A percentile compares a stretch with the other conserved stretches of the same genome.
These are phyloP conservation scores for Torulaspora indica DNA, from an alignment of 805 yeast genomes.

Conservation along the genomic window DNA sequence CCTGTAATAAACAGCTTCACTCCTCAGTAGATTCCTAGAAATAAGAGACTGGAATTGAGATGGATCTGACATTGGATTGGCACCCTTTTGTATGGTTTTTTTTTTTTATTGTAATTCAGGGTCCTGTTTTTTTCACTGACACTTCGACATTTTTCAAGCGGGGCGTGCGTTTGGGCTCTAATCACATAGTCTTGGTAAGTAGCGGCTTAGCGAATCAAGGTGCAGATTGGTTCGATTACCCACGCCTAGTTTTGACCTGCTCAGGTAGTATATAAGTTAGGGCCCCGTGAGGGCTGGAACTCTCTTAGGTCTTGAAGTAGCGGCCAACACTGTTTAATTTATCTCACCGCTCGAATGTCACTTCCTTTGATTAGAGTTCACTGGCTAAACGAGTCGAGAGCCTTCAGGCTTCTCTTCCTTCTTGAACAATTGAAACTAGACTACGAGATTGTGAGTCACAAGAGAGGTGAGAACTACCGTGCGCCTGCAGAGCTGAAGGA, in stretches of 20 bases:
- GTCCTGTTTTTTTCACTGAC: not conserved
- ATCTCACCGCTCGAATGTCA: constrained; percentile 11
- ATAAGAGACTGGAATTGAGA: not conserved
- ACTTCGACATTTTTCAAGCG: not conserved
- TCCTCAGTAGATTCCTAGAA: too few relatives aligned
- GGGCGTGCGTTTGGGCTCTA: not conserved
- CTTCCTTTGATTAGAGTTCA: constrained; percentile 22
- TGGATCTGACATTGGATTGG: not conserved
- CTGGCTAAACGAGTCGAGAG: constrained; percentile 43
- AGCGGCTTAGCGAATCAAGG: too few relatives aligned
- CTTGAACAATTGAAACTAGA: constrained; percentile 55
- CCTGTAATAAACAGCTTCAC: too few relatives aligned
- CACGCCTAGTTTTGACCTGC: too few relatives aligned
- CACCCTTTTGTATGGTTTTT: not conserved
- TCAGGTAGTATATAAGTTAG: too few relatives aligned
- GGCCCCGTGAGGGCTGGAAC: too few relatives aligned
- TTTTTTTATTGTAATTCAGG: too few relatives aligned
- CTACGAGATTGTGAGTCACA: constrained; percentile 50
- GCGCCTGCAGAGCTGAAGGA: constrained; percentile 48
- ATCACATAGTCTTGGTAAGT: not conserved
- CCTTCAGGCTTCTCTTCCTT: constrained; percentile 59
- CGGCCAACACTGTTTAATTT: too few relatives aligned
- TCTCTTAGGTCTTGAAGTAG: too few relatives aligned
- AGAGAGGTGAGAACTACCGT: constrained; percentile 45
- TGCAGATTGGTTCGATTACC: too few relatives aligned